These are phyloP conservation scores for Exidia glandulosa DNA, from an alignment of 768 basidiomycete species.

Conservation along the genomic window DNA sequence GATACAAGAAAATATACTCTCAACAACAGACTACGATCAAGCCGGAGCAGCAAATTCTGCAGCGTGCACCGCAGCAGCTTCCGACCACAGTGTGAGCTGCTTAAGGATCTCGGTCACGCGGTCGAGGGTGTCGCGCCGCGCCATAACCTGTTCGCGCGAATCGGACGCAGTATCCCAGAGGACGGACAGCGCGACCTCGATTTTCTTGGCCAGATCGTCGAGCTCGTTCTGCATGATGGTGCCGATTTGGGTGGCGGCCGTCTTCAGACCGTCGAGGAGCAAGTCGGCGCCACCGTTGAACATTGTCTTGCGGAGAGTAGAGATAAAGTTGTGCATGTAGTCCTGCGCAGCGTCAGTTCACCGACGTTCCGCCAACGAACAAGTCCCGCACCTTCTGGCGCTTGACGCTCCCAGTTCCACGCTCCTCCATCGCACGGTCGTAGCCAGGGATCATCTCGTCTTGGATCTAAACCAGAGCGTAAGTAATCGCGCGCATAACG, in stretches of 20 bases:
- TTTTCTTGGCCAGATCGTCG: constrained; percentile 44
- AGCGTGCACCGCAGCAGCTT: background rate
- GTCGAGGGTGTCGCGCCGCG: background rate
- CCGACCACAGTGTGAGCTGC: background rate
- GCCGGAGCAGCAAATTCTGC: too few species aligned
- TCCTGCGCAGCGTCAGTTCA: constrained; percentile 21
- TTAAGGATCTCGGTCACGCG: background rate
- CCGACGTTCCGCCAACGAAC: background rate
- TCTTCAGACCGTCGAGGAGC: constrained; percentile 34
- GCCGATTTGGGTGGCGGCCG: constrained; percentile 40
- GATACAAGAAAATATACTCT: too few species aligned
- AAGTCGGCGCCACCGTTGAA: constrained; percentile 43
- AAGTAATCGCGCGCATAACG: background rate
- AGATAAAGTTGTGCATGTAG: constrained; percentile 36
- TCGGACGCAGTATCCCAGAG: background rate
- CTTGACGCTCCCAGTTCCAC: constrained; percentile 44
- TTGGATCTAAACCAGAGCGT: constrained; percentile 39
- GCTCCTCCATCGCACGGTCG: constrained; percentile 40
- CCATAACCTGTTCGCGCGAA: background rate
- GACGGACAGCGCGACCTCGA: constrained; percentile 9
- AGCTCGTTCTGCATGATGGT: constrained; percentile 35
- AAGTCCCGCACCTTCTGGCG: constrained; percentile 39
- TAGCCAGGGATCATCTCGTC: constrained; percentile 40
- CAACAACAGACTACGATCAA: too few species aligned
- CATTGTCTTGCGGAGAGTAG: constrained; percentile 33